Conservation (phyloP, 108 stramenopile species). For the Epithemia pelagica region DNA sequence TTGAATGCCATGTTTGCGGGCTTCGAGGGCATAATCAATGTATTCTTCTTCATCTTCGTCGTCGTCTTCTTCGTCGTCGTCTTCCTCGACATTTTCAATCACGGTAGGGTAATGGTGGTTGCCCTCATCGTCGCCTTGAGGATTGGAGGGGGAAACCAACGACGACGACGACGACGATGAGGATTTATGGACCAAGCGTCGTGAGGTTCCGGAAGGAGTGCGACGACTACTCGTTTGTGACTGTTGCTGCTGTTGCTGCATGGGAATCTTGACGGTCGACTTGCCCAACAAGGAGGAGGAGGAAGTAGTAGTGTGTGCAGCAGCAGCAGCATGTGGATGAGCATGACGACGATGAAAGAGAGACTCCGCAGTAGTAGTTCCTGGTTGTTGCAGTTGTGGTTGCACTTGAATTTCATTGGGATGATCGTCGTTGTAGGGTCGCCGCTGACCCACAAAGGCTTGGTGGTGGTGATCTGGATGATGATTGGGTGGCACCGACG, state of each 20-base stretch:
- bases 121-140: background rate
- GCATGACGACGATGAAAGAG: no score
- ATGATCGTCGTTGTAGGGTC: no score
- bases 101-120: background rate
- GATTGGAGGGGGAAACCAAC: background rate
- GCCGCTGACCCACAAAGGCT: no score
- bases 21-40: background rate
- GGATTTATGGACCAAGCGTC: no score
- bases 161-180: no score
- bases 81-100: no score
- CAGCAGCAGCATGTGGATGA: no score
- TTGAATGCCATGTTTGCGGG: conserved; percentile 13
- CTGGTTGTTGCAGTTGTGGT: background rate
- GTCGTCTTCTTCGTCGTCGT: background rate
- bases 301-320: background rate
- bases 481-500: no score
- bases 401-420: background rate
- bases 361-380: background rate
- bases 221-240: no score
- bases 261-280: background rate
- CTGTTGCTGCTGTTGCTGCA: background rate
- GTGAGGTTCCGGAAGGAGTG: no score
- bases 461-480: no score
- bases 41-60: background rate
- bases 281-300: background rate